phyloP scores from a whole-genome alignment of 441 rosid species.

The Gossypium lobatum region DNA sequence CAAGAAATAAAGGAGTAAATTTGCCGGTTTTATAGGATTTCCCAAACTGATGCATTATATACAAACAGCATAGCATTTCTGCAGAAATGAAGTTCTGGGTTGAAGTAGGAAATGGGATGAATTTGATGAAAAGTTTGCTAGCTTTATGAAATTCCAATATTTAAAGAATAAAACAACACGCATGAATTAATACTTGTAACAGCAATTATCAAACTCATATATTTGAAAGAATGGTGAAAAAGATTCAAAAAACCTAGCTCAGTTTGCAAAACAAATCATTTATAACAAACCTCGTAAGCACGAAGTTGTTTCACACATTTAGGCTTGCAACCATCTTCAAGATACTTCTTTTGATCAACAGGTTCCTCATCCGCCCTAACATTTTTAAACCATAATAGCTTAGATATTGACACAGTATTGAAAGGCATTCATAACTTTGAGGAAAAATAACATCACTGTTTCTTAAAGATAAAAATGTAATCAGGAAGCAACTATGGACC shows the following conservation, averaged over 20 bases:
- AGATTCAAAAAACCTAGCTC: background rate
- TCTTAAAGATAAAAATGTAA: background rate
- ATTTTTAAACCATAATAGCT: slow-evolving; percentile 1
- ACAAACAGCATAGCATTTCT: background rate
- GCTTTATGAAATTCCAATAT: background rate
- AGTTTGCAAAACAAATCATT: background rate
- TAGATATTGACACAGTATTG: background rate
- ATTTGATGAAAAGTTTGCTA: background rate
- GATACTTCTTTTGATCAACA: slow-evolving; percentile 53
- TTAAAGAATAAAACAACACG: background rate
- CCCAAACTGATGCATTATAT: background rate
- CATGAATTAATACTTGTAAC: background rate
- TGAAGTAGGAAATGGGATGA: background rate
- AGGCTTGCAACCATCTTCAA: slow-evolving; percentile 69
- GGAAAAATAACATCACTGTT: background rate
- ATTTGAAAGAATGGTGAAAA: background rate
- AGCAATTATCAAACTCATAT: background rate
- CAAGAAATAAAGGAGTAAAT: background rate
- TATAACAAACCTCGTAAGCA: slow-evolving; percentile 42
- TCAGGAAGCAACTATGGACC: background rate
- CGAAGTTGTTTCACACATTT: slow-evolving; percentile 57
- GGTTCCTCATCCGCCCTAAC: slow-evolving; percentile 70
- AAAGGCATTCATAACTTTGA: background rate
- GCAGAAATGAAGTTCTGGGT: background rate
- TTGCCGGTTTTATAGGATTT: background rate